Evolutionary conservation across 306 rosid genomes (phyloP), one percentile per base, ranked within the genome.

Genomic region (Trifolium subterraneum): DNA sequence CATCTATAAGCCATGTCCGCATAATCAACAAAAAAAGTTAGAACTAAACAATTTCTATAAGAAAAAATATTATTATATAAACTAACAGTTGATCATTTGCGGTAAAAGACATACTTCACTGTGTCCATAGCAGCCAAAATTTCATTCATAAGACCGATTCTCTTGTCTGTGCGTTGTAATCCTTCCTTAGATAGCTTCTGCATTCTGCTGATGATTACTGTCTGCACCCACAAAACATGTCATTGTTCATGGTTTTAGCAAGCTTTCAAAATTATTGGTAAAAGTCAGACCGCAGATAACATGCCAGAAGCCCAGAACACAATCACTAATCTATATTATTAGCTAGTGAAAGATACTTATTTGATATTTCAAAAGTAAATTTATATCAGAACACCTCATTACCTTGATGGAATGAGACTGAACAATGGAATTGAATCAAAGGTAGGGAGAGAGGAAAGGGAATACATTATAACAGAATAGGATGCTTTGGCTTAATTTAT

Each of bases 61-160:
- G 18, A 16, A 36, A 41, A 39, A 6, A 71, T 45, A 39, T 42
- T 58, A 11, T n/a, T 67, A 78, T 22, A 27, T 33, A 63, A 18
- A 33, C 51, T 64, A 16, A 36, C 10, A 55, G 67, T 39, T 8
- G 35, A 75, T 44, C 16, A 71, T 61, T 50, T 29, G 39, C n/a
- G 59, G 64, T 35, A 63, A 60, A 64, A 77, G 68, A 11, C 93
- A 80, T 87, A 94, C 99, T 94, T 94, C 76, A 94, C 95, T 68
- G 92, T 88, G 82, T 94, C 99, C 97, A 94, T 94, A 12, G 99
- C 97, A 41, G 99, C 97, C 76, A 94, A 86, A 78, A 94, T 86
- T 84, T 94, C 99, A 86, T 94, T 94, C 97, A 94, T 90, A 75
- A 92, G 96, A 75, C 99, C 89, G 44, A 94, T 94, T 88, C 99